Conservation (phyloP, 2,329 filamentous ascomycete genomes). For the Aspergillus fischeri region DNA sequence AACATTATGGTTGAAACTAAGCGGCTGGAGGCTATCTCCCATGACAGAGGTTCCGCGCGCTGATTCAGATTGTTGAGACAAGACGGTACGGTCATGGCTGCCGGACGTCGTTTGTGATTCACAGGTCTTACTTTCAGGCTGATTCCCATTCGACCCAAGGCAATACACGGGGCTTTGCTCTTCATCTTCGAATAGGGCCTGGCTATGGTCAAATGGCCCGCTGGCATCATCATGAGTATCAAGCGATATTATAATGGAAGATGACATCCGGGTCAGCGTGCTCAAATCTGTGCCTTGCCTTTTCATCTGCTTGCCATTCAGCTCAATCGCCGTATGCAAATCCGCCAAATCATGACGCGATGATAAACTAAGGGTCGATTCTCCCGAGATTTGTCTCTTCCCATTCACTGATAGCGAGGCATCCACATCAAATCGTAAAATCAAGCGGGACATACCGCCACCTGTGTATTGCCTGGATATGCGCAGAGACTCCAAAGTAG, state of each 20-base stretch:
- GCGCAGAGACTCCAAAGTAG: neutral
- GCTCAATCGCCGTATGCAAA: conserved; percentile 4
- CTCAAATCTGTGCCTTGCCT: neutral
- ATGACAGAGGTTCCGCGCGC: neutral
- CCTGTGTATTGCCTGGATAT: neutral
- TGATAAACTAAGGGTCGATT: conserved; percentile 3
- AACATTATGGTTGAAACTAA: neutral
- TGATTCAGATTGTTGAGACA: neutral
- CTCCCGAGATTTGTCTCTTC: neutral
- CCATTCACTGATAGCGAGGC: conserved; percentile 8
- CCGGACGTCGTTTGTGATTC: neutral
- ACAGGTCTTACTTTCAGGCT: neutral
- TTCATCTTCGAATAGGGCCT: neutral
- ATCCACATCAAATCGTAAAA: neutral
- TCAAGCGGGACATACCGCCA: neutral
- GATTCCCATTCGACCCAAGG: neutral
- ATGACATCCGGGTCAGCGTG: conserved; percentile 5
- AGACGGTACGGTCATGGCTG: neutral
- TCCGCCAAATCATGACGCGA: conserved; percentile 8
- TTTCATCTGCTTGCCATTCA: neutral
- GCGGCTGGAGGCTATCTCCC: neutral
- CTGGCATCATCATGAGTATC: conserved; percentile 10
- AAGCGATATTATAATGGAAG: conserved; percentile 12
- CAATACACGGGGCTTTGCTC: neutral
- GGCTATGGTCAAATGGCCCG: neutral